Percentiles rank a stretch among this genome's conserved stretches.
Conservation (phyloP, 2,329 filamentous ascomycete genomes). For the Meredithiella fracta region DNA sequence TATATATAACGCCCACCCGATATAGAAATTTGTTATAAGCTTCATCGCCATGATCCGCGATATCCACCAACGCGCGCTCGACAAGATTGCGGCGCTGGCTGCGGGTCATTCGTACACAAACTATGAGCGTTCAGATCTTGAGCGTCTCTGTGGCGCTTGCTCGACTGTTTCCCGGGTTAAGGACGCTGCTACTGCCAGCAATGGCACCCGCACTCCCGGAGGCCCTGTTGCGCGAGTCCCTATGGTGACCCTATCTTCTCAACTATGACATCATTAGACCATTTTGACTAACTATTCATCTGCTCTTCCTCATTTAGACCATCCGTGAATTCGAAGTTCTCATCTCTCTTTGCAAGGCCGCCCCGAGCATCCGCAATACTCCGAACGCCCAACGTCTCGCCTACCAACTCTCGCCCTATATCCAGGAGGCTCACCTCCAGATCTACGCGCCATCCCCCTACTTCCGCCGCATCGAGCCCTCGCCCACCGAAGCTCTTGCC, state of each 20-base stretch:
- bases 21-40: background rate
- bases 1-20: no score
- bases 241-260: conserved; percentile 34
- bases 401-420: conserved; percentile 66
- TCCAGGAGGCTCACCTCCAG: conserved; percentile 71
- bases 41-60: conserved; percentile 30
- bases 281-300: background rate
- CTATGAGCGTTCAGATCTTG: conserved; percentile 47
- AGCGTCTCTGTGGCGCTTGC: conserved; percentile 43
- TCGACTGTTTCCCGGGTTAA: conserved; percentile 29
- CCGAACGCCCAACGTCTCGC: conserved; percentile 64
- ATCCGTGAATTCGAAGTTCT: conserved; percentile 85
- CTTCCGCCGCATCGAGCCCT: conserved; percentile 68
- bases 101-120: conserved; percentile 35
- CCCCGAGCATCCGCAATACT: conserved; percentile 51
- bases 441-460: conserved; percentile 64
- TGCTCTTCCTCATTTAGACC: conserved; percentile 37
- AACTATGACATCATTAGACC: background rate
- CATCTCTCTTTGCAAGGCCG: conserved; percentile 78
- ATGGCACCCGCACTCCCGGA: conserved; percentile 18
- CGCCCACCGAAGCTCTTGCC: conserved; percentile 72
- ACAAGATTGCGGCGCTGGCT: conserved; percentile 49
- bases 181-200: conserved; percentile 33
- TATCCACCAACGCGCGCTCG: conserved; percentile 44
- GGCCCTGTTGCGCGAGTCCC: conserved; percentile 34